A percentile compares a stretch with the other conserved stretches of the same genome.
Evolutionary conservation across 108 stramenopile species (phyloP).

Genomic region (Nitzschia palea): DNA sequence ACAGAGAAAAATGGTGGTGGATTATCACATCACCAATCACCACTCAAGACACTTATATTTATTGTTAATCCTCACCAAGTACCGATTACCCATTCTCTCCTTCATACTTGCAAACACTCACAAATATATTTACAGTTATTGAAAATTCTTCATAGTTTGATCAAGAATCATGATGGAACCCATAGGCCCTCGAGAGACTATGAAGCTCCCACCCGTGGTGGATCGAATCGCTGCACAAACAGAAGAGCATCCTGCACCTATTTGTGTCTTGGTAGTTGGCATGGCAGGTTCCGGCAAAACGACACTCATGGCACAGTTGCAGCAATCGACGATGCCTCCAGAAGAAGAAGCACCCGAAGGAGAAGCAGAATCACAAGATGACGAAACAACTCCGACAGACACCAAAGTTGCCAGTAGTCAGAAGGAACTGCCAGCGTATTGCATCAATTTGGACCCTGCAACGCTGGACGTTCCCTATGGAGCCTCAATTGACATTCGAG

Average conservation of each 20-base stretch:
- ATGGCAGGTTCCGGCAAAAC: conserved; percentile 96
- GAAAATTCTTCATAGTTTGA: no score
- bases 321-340: conserved; percentile 45
- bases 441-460: conserved; percentile 98
- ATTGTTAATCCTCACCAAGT: no score
- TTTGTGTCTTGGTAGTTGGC: conserved; percentile 84
- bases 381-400: background rate
- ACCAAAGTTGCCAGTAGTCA: background rate
- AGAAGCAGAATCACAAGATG: conserved; percentile 16
- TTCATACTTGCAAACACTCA: no score
- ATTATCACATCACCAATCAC: no score
- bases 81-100: no score
- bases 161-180: conserved; percentile 9
- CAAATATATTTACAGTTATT: no score
- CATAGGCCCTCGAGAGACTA: conserved; percentile 3
- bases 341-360: conserved; percentile 28
- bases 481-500: conserved; percentile 98
- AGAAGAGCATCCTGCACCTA: conserved; percentile 44
- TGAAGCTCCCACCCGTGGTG: conserved; percentile 42
- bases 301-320: conserved; percentile 77
- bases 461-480: conserved; percentile 89
- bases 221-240: conserved; percentile 30
- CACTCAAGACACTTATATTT: no score
- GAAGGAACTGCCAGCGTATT: conserved; percentile 60
- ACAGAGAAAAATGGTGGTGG: no score